Evolutionary conservation across 306 rosid species (phyloP), one percentile per base, ranked within the genome.

Genomic region (Dalbergia cultrata): DNA sequence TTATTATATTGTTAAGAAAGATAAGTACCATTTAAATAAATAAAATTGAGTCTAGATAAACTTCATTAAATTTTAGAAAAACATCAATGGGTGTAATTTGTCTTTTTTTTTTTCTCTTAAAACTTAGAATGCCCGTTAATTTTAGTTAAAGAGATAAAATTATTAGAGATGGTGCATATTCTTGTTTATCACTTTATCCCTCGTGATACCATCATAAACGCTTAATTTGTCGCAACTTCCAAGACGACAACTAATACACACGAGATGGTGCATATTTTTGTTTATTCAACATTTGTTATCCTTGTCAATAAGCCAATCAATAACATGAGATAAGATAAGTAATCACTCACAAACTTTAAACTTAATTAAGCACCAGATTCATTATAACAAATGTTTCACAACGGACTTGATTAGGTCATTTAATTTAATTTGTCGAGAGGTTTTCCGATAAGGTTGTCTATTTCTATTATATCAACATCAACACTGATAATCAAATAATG

Each of bases 291-390:
- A 7, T 60, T 60, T 22, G 66, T 60, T 60, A 41, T 26, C 39
- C n/a, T 26, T 60, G 66, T 60, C 66, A 11, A 26, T 60, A 60
- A 60, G 37, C 66, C 39, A 60, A 60, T 60, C 66, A 60, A 26
- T 5, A 26, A 60, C 39, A 60, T 26, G 22, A 11, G 16, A 57
- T 19, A 8, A n/a, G n/a, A 47, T 57, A 3, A 59, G 22, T 57
- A 57, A 57, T 9, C 22, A 17, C 7, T 18, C 62, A 57, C 64
- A 10, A 9, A 60, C 39, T 21, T 21, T 13, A 58, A 8, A 58
- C 63, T 21, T 21, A 31, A 13, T 60, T 60, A 60, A 26, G 39
- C 66, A 60, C 12, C 33, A 22, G 9, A 60, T 11, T 60, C 62
- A 9, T 56, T n/a, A 16, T 5, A 18, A 56, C 8, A 19, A 56